These are phyloP conservation scores for Pilatotrama ljubarskyi DNA, from an alignment of 768 basidiomycete species.

Conservation along the genomic window DNA sequence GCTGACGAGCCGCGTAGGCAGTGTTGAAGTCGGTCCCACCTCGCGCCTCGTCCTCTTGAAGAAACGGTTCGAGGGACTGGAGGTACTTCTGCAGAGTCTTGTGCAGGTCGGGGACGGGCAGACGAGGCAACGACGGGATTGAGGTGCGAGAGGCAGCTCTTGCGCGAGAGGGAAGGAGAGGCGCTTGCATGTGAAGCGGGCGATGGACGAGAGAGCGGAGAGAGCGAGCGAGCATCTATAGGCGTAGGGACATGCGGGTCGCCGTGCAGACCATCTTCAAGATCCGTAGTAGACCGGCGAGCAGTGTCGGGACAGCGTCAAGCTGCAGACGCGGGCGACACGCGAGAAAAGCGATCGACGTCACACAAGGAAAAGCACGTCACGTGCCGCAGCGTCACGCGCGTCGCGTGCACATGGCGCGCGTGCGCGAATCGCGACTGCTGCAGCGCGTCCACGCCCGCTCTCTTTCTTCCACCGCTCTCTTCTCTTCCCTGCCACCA, in stretches of 20 bases:
- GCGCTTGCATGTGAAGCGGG: slow-evolving; percentile 6
- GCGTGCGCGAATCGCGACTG: slow-evolving; percentile 82
- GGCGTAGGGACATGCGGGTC: neutral
- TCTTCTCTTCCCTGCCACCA: slow-evolving; percentile 45
- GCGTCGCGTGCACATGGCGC: slow-evolving; percentile 45
- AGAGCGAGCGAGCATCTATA: neutral
- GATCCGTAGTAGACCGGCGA: neutral
- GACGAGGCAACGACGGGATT: slow-evolving; percentile 50
- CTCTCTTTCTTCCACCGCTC: slow-evolving; percentile 55
- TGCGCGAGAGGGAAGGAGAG: neutral
- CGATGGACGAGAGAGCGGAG: neutral
- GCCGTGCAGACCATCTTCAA: neutral
- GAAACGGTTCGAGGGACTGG: slow-evolving; percentile 72
- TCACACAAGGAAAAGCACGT: slow-evolving; percentile 59
- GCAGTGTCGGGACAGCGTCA: neutral
- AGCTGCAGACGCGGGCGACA: neutral
- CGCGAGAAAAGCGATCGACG: slow-evolving; percentile 36
- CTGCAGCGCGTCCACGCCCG: slow-evolving; percentile 68
- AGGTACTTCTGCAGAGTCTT: slow-evolving; percentile 78
- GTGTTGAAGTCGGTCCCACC: slow-evolving; percentile 52
- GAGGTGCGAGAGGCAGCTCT: slow-evolving; percentile 6
- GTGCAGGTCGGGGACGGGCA: slow-evolving; percentile 81
- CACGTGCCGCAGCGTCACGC: slow-evolving; percentile 57
- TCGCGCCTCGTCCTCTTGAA: slow-evolving; percentile 69
- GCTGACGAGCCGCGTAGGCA: slow-evolving; percentile 53